Evolutionary conservation across 2,329 filamentous ascomycete species (phyloP).

Genomic region (Beauveria pseudobassiana): DNA sequence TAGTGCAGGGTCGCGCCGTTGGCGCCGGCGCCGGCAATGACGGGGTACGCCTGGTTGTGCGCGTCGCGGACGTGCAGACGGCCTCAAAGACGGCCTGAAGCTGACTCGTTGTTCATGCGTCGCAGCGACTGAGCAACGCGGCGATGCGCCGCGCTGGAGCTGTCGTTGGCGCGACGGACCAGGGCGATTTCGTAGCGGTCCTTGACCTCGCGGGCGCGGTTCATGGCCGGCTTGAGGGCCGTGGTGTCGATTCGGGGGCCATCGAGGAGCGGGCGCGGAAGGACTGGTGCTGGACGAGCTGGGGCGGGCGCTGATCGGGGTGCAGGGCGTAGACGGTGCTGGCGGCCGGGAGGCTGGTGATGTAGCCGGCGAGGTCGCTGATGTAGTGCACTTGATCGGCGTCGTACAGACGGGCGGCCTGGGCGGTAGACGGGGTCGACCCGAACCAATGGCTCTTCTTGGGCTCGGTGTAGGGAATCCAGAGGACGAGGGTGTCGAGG

Average conservation of each 20-base stretch:
- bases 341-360: constrained; percentile 34
- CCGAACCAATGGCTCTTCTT: constrained; percentile 58
- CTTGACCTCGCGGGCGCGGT: constrained; percentile 75
- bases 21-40: constrained; percentile 79
- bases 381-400: constrained; percentile 63
- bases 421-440: constrained; percentile 49
- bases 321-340: constrained; percentile 41
- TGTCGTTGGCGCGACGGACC: constrained; percentile 71
- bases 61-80: constrained; percentile 67
- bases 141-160: constrained; percentile 71
- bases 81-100: constrained; percentile 72
- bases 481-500: constrained; percentile 59
- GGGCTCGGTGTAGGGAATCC: constrained; percentile 63
- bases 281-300: constrained; percentile 12
- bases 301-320: constrained; percentile 31
- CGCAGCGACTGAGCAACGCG: constrained; percentile 60
- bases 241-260: constrained; percentile 38
- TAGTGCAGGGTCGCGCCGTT: constrained; percentile 88
- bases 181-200: constrained; percentile 77
- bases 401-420: constrained; percentile 56
- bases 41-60: constrained; percentile 72
- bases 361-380: constrained; percentile 41
- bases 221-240: constrained; percentile 62
- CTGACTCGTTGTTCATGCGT: constrained; percentile 63
- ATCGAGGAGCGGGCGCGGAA: constrained; percentile 29